Base-by-base conservation (phyloP, 176 grass and related monocot species). In the Microstegium vimineum region DNA sequence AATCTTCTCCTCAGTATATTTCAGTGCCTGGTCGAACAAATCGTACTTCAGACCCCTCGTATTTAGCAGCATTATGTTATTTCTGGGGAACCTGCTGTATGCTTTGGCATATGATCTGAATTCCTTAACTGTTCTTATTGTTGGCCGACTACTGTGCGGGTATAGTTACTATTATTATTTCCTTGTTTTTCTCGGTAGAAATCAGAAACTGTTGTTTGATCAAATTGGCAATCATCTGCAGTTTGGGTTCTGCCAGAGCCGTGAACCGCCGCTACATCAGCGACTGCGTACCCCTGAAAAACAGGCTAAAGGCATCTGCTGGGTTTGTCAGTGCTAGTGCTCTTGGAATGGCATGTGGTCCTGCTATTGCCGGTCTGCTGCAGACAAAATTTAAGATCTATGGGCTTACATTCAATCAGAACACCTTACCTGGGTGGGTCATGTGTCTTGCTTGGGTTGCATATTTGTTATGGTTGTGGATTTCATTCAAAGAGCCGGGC, bases 1-100 rank as follows among this genome's bases (percentile, higher is more conserved):
- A 76, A 77, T 95, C 56, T 98, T 98, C 83, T 98, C 95, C n/a
- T 98, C 95, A n/a, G 92, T 98, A 72, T 98, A 98, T 64, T 95
- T 98, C 36, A 98, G 95, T 86, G 86, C 92, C 82, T 98, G 95
- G 95, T 93, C 92, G 20, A 98, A 98, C 45, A 95, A 68, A 41
- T 94, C 92, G 2, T 98, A 98, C 69, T 98, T 95, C 86, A 91
- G 86, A 67, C 95, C 95, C 9, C 92, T 98, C 1, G 84, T 98
- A 28, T 98, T 98, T 75, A 98, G 95, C 89, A 95, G 95, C 70
- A 88, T 94, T 52, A 88, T 98, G 86, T 75, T 98, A 38, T 86
- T 93, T 73, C 28, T 84, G 8, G 95, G 95, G 23, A 98, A 98
- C 68, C 65, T 92, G 22, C 7, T 95, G 62, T 98, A 98, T 70